A percentile compares a stretch with the other conserved stretches of the same genome.
These are phyloP conservation scores for Carallia brachiata DNA, from an alignment of 345 rosid genomes.

Conservation along the genomic window DNA sequence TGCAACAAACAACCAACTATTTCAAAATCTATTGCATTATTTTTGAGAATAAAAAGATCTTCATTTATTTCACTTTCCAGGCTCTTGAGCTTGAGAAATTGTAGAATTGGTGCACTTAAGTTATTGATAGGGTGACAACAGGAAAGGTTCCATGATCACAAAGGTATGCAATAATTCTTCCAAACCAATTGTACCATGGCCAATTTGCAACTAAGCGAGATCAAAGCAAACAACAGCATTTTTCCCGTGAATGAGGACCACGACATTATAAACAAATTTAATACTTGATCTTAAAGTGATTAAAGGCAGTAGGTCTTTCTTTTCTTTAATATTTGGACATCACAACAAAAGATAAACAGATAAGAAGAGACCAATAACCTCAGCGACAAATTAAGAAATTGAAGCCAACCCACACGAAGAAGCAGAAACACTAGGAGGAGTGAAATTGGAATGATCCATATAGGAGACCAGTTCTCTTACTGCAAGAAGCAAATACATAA, in stretches of 20 bases:
- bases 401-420: background rate
- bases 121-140: background rate
- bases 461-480: background rate
- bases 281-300: background rate
- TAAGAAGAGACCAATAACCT: background rate
- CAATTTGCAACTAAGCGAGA: background rate
- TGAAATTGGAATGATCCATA: background rate
- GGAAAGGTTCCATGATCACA: background rate
- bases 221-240: background rate
- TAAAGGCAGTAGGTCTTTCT: background rate
- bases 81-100: background rate
- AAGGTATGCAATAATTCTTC: background rate
- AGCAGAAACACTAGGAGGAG: background rate
- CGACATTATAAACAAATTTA: background rate
- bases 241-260: background rate
- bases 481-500: background rate
- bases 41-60: too few species aligned
- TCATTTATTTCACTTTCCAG: background rate
- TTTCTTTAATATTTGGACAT: background rate
- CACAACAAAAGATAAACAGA: background rate
- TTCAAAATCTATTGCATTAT: too few species aligned
- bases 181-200: background rate
- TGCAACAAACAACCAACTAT: too few species aligned
- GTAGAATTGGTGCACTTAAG: background rate
- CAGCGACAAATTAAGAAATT: background rate